A percentile compares a stretch with the other conserved stretches of the same genome.
phyloP scores from a whole-genome alignment of 495 filamentous ascomycete genomes.

The Penicillium goetzii region DNA sequence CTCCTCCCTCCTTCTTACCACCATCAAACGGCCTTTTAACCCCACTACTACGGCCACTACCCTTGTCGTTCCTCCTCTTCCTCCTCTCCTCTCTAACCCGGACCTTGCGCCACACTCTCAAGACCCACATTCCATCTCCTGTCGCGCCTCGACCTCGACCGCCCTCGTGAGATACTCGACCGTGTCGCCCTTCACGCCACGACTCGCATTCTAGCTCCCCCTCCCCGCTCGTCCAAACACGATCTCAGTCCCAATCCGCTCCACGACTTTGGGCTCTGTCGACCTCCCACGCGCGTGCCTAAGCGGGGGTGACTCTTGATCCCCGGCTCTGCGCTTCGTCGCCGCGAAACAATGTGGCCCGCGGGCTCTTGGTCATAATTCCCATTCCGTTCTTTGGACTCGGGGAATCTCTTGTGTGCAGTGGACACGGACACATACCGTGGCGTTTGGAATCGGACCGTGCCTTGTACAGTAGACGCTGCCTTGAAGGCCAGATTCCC shows the following conservation, averaged over 20 bases:
- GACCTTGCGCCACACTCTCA: slow-evolving; percentile 16
- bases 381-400: slow-evolving; percentile 29
- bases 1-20: slow-evolving; percentile 8
- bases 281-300: slow-evolving; percentile 12
- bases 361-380: slow-evolving; percentile 36
- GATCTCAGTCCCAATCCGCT: slow-evolving; percentile 4
- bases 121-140: slow-evolving; percentile 25
- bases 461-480: slow-evolving; percentile 6
- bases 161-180: slow-evolving; percentile 7
- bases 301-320: slow-evolving; percentile 17
- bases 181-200: slow-evolving; percentile 7
- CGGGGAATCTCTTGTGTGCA: slow-evolving; percentile 20
- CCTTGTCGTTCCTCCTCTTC: slow-evolving; percentile 3
- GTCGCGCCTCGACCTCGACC: slow-evolving; percentile 10
- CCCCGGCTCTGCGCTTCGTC: slow-evolving; percentile 23
- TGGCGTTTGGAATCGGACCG: slow-evolving; percentile 29
- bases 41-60: not conserved
- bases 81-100: slow-evolving; percentile 4
- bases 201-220: slow-evolving; percentile 3
- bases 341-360: slow-evolving; percentile 44
- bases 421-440: slow-evolving; percentile 23
- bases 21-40: not conserved
- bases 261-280: slow-evolving; percentile 6
- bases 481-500: slow-evolving; percentile 15
- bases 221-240: not conserved